These are phyloP conservation scores for Aspergillus alliaceus DNA, from an alignment of 2,329 filamentous ascomycete species.

Conservation along the genomic window DNA sequence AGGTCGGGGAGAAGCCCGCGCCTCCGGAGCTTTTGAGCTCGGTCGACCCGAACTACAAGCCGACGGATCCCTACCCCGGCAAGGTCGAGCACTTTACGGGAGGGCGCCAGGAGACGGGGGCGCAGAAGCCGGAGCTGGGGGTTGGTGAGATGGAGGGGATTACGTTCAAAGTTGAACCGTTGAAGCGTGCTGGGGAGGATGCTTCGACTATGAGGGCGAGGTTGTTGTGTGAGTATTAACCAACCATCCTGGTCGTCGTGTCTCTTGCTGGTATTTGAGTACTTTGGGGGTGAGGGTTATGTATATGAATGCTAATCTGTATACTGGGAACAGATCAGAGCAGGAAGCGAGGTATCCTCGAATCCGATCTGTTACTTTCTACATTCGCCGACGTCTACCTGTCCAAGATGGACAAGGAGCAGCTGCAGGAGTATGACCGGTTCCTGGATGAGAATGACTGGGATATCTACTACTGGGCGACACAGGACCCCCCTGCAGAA, in stretches of 20 bases:
- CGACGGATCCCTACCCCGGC: constrained; percentile 61
- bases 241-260: too few species aligned
- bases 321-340: constrained; percentile 91
- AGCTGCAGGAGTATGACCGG: constrained; percentile 81
- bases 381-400: constrained; percentile 88
- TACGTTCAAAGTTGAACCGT: constrained; percentile 84
- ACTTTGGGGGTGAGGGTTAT: too few species aligned
- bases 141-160: constrained; percentile 87
- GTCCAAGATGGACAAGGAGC: constrained; percentile 66
- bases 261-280: too few species aligned
- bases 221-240: constrained; percentile 59
- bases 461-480: constrained; percentile 99
- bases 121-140: constrained; percentile 65
- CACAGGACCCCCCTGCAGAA: constrained; percentile 65
- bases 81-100: constrained; percentile 67
- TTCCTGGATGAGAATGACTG: constrained; percentile 99
- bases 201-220: constrained; percentile 82
- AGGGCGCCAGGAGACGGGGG: constrained; percentile 56
- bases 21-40: constrained; percentile 63
- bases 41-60: constrained; percentile 56
- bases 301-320: too few species aligned
- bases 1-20: constrained; percentile 55
- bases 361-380: constrained; percentile 91
- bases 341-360: constrained; percentile 92
- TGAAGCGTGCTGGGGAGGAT: constrained; percentile 81